phyloP scores from a whole-genome alignment of 2,329 filamentous ascomycete genomes.

The Fusarium torulosum region DNA sequence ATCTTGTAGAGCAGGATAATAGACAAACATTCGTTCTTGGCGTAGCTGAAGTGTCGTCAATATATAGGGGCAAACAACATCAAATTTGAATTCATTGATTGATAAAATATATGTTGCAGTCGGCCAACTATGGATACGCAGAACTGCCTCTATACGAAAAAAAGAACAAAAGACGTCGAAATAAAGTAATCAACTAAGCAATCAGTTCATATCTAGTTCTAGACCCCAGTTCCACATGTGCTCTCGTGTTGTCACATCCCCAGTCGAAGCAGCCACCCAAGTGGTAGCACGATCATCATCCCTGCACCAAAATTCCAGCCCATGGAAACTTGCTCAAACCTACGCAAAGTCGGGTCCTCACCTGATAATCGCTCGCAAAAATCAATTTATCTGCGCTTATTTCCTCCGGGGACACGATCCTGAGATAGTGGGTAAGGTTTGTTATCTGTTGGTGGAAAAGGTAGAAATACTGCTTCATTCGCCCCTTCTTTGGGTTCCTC shows the following conservation, averaged over 20 bases:
- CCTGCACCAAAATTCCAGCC: slow-evolving; percentile 24
- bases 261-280: slow-evolving; percentile 5
- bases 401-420: background rate
- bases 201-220: background rate
- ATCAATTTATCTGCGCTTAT: slow-evolving; percentile 1
- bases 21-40: background rate
- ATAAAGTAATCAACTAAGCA: slow-evolving; percentile 5
- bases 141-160: background rate
- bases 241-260: background rate
- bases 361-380: slow-evolving; percentile 17
- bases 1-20: background rate
- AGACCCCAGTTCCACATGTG: background rate
- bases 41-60: background rate
- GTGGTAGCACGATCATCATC: slow-evolving; percentile 12
- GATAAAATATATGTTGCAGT: background rate
- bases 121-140: background rate
- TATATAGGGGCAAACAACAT: too few species aligned
- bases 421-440: background rate
- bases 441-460: background rate
- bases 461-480: slow-evolving; percentile 19
- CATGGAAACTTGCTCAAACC: slow-evolving; percentile 47
- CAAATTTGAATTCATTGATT: background rate
- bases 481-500: background rate
- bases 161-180: slow-evolving; percentile 1
- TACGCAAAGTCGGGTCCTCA: slow-evolving; percentile 30